These are phyloP conservation scores for Priceomyces melissophilus DNA, from an alignment of 805 yeast species.

Conservation along the genomic window DNA sequence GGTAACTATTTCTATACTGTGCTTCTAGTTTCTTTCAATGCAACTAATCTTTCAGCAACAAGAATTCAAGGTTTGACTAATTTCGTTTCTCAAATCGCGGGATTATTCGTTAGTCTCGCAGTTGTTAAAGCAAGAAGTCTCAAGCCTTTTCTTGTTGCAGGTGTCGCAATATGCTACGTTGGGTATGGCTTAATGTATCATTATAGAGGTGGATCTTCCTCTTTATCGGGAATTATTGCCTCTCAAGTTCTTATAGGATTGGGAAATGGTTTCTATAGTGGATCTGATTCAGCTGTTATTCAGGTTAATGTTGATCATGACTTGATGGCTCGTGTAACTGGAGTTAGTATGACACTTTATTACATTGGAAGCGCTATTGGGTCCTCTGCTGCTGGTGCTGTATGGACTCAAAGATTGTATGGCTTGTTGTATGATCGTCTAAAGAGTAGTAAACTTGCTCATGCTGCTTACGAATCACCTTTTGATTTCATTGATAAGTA, in stretches of 20 bases:
- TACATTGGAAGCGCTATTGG: conserved; percentile 17
- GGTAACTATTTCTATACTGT: conserved; percentile 61
- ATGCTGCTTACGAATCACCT: conserved; percentile 16
- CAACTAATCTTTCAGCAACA: conserved; percentile 44
- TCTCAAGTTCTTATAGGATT: conserved; percentile 13
- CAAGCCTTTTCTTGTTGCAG: conserved; percentile 54
- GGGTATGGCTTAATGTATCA: conserved; percentile 55
- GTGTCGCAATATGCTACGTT: conserved; percentile 50
- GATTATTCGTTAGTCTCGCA: conserved; percentile 12
- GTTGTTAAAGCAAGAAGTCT: conserved; percentile 13
- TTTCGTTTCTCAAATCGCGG: conserved; percentile 13
- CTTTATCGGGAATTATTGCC: conserved; percentile 15
- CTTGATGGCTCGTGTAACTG: conserved; percentile 15
- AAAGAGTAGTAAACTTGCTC: conserved; percentile 1
- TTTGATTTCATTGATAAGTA: conserved; percentile 42
- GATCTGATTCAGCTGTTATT: conserved; percentile 13
- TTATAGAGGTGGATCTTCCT: conserved; percentile 40
- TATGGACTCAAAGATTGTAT: conserved; percentile 4
- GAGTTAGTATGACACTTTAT: conserved; percentile 11
- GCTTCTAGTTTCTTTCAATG: conserved; percentile 59
- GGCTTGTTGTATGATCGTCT: not conserved
- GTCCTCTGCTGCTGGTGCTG: conserved; percentile 5
- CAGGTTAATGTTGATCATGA: conserved; percentile 14
- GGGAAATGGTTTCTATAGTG: conserved; percentile 17
- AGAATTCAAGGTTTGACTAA: conserved; percentile 11